Evolutionary conservation across 139 green algal species (phyloP).

Genomic region (Chlorella sp.): DNA sequence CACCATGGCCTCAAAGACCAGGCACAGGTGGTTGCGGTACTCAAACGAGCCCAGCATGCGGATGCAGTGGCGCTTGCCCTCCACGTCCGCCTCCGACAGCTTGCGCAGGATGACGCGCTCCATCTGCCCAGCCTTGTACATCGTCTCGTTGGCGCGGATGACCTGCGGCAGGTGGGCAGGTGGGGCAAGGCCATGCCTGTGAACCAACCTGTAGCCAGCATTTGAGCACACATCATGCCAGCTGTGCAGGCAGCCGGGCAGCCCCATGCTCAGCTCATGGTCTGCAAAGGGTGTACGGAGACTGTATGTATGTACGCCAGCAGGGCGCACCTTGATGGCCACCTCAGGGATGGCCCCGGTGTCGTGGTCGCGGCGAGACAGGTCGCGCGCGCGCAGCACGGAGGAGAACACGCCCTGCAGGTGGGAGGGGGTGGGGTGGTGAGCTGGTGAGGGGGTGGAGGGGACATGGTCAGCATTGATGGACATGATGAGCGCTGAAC

Average conservation of each 20-base stretch:
- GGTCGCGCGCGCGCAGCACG: slow-evolving; percentile 92
- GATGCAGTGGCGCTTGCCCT: slow-evolving; percentile 92
- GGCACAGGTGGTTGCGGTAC: slow-evolving; percentile 95
- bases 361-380: slow-evolving; percentile 21
- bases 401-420: slow-evolving; percentile 90
- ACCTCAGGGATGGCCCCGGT: slow-evolving; percentile 7
- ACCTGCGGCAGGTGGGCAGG: slow-evolving; percentile 48
- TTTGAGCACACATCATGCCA: too few relatives aligned
- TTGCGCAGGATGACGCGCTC: slow-evolving; percentile 88
- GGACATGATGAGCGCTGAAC: too few relatives aligned
- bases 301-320: background rate
- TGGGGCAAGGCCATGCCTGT: background rate
- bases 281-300: too few relatives aligned
- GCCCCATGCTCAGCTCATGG: too few relatives aligned
- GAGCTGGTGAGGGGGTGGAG: too few relatives aligned
- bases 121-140: slow-evolving; percentile 78
- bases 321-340: slow-evolving; percentile 24
- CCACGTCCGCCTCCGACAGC: slow-evolving; percentile 84
- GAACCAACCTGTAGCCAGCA: too few relatives aligned
- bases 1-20: slow-evolving; percentile 95
- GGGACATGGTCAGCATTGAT: too few relatives aligned
- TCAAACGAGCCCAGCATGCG: slow-evolving; percentile 93
- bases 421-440: too few relatives aligned
- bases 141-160: slow-evolving; percentile 89
- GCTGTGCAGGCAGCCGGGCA: too few relatives aligned